These are phyloP conservation scores for Quercus engelmannii DNA, from an alignment of 306 rosid genomes.

Conservation along the genomic window DNA sequence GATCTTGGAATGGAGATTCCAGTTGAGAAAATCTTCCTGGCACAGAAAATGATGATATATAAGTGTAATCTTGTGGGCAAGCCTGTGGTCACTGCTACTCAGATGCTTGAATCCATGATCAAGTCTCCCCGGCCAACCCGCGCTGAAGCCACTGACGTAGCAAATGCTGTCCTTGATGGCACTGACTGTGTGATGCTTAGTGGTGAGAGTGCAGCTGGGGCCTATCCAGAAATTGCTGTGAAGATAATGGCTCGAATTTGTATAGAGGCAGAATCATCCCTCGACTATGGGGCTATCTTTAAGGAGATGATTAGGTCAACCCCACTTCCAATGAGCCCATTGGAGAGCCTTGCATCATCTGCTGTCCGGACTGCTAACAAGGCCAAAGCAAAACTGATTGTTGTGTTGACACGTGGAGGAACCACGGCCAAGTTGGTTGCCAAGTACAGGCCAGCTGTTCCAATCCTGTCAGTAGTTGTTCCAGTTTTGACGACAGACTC, in stretches of 20 bases:
- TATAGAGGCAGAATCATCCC: constrained; percentile 92
- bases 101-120: constrained; percentile 98
- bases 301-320: constrained; percentile 95
- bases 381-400: constrained; percentile 85
- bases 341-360: constrained; percentile 97
- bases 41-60: constrained; percentile 97
- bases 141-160: constrained; percentile 95
- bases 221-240: constrained; percentile 89
- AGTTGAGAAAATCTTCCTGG: constrained; percentile 90
- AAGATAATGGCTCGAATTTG: constrained; percentile 93
- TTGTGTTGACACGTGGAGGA: constrained; percentile 90
- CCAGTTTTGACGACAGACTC: constrained; percentile 89
- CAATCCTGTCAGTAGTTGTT: constrained; percentile 86
- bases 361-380: constrained; percentile 92
- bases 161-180: constrained; percentile 94
- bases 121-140: constrained; percentile 96
- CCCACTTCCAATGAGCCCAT: constrained; percentile 95
- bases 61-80: constrained; percentile 95
- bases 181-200: constrained; percentile 98
- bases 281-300: constrained; percentile 80
- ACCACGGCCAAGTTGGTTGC: constrained; percentile 87
- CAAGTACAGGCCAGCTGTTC: constrained; percentile 93
- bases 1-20: constrained; percentile 99
- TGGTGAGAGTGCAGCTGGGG: constrained; percentile 98
- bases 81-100: constrained; percentile 97